Base-by-base conservation (phyloP, 2,329 filamentous ascomycete species). In the Ophiostoma tasmaniense region DNA sequence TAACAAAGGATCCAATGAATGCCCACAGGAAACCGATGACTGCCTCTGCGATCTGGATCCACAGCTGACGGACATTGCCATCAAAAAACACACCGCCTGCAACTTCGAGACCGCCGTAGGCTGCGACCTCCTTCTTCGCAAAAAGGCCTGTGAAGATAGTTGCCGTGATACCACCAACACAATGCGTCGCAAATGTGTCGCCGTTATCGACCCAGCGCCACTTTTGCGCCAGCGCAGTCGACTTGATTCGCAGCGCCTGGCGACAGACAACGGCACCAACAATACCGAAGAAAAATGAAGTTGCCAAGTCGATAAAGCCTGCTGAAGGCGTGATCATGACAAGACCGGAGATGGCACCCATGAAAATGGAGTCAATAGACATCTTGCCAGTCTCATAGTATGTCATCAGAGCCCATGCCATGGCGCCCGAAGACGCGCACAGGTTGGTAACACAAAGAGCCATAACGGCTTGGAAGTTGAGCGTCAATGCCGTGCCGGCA, bases 401-500 rank as follows among this genome's bases (percentile, higher is more conserved):
- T 86, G 98, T 93, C 75, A 97, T 91, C 59, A 97, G 80, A 75
- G 93, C 92, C 94, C 95, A 98, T 67, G 93, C 91, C 79, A 95
- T 90, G 72, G 92, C 90, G 55, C 87, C 94, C 75, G 97, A 96
- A 81, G 92, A 92, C 76, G 92, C 82, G 50, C 92, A 95, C 75
- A 97, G 79, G 82, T 94, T 97, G 69, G 91, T 92, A 84, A 97
- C 98, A 93, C 93, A 98, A 87, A 91, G 96, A 66, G 94, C 93
- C 88, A 97, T 95, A 73, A 90, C 89, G 67, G 95, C 94, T 73
- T 94, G 90, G 67, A 98, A 85, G 82, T 97, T 97, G 73, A 93
- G 92, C 73, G 93, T 93, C 74, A 97, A 96, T 37, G 93, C 83
- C 37, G 93, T 97, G 71, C 95, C 94, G 75, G 94, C 95, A 83